Base-by-base conservation (phyloP, 176 grass and related monocot genomes). In the Saccharum spontaneum region DNA sequence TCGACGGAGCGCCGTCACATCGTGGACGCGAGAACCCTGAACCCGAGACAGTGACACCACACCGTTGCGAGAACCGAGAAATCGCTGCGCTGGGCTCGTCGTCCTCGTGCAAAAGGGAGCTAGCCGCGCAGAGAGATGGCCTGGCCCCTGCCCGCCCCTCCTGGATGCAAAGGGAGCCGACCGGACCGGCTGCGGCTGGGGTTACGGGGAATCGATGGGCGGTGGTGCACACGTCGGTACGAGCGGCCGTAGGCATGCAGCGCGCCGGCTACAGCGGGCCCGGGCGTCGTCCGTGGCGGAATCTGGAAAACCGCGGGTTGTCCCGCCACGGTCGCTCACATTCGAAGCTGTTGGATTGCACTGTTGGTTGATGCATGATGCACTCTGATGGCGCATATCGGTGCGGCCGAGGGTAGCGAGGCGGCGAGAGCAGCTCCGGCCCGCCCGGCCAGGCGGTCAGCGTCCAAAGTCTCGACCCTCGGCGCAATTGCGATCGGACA, bases 121-220 rank as follows among this genome's bases (percentile, higher is more conserved):
- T 4, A n/a, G 11, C 63, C 15, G 57, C n/a, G 39, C 8, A 33
- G 10, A 37, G 70, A 28, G 68, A 46, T 52, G 55, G 59, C 4
- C 67, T 43, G 80, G 61, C 37, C 36, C 43, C 36, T 33, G 33
- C 34, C 59, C 87, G 33, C 75, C 69, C 39, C 39, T 34, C 46
- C 28, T 41, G 26, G 76, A 12, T 67, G 87, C 61, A 67, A 73
- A 17, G 70, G 3, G 18, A 17, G 20, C 40, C 59, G 75, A 38
- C 67, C 8, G 50, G 20, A 60, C 59, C 28, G 28, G 28, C 28
- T 28, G 28, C 60, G 60, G 22, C 26, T 9, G 69, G 76, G 76
- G 22, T 65, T 23, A 60, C 17, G 79, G 55, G 86, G 72, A 60
- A 77, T 78, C 26, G 79, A 55, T 22, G 43, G 67, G 46, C 14